Evolutionary conservation across 257 asterid genomes (phyloP).

Genomic region (Scutellaria barbata): DNA sequence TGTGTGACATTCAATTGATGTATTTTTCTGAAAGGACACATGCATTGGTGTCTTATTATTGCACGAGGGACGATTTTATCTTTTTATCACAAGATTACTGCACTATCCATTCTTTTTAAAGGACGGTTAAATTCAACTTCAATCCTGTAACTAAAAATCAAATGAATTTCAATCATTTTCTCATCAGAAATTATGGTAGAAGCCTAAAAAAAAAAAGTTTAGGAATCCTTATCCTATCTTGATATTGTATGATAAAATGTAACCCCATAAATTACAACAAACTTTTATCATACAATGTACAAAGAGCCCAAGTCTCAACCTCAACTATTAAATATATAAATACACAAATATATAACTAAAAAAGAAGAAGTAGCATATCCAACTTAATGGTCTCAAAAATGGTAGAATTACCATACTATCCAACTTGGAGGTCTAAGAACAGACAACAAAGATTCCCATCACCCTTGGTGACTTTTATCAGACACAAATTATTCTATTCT

Average conservation of each 20-base stretch:
- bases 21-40: conserved; percentile 20
- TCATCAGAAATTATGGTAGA: too few relatives aligned
- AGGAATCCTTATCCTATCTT: too few relatives aligned
- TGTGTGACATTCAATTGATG: conserved; percentile 3
- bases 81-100: neutral
- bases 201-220: too few relatives aligned
- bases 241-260: too few relatives aligned
- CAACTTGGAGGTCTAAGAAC: conserved; percentile 26
- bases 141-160: too few relatives aligned
- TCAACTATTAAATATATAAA: neutral
- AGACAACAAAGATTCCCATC: conserved; percentile 42
- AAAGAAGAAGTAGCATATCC: neutral
- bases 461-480: conserved; percentile 38
- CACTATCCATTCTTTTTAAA: neutral
- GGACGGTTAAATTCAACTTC: too few relatives aligned
- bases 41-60: too few relatives aligned
- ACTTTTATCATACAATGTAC: neutral
- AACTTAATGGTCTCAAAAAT: neutral
- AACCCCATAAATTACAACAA: neutral
- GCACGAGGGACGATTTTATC: neutral
- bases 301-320: neutral
- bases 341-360: neutral
- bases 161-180: too few relatives aligned
- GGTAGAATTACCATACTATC: conserved; percentile 25
- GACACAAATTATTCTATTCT: conserved; percentile 39